Evolutionary conservation across 78 protist genomes (phyloP).

Genomic region (Neovahlkampfia damariscottae): DNA sequence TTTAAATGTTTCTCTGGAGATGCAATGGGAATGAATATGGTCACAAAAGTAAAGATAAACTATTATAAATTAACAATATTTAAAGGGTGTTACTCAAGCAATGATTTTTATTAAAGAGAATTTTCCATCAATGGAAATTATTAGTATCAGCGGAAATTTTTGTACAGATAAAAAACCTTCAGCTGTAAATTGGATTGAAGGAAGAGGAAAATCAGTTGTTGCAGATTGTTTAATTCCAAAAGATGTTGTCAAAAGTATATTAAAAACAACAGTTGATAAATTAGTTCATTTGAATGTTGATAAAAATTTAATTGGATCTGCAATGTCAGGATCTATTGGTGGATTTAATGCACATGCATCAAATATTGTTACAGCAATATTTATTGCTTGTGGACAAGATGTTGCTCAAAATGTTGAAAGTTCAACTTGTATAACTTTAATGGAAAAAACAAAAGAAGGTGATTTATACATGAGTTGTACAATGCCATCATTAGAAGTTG

Average conservation of each 20-base stretch:
- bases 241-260: constrained; percentile 51
- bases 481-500: constrained; percentile 90
- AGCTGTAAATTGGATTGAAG: constrained; percentile 79
- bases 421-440: constrained; percentile 78
- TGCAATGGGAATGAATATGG: constrained; percentile 94
- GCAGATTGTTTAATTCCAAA: constrained; percentile 68
- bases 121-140: constrained; percentile 34
- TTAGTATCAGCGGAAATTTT: constrained; percentile 61
- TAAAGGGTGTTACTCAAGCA: too few relatives aligned
- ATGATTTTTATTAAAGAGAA: constrained; percentile 7
- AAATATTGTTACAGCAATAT: constrained; percentile 89
- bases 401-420: constrained; percentile 90
- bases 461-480: constrained; percentile 60
- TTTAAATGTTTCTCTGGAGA: constrained; percentile 61
- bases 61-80: too few relatives aligned
- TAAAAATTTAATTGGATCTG: constrained; percentile 88
- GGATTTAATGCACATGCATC: constrained; percentile 95
- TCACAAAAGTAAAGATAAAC: constrained; percentile 65
- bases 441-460: constrained; percentile 53
- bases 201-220: constrained; percentile 85
- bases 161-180: constrained; percentile 83
- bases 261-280: constrained; percentile 52
- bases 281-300: constrained; percentile 50
- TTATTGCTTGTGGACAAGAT: constrained; percentile 92
- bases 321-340: constrained; percentile 87